Base-by-base conservation (phyloP, 176 grass and related monocot genomes). In the Lolium multiflorum region DNA sequence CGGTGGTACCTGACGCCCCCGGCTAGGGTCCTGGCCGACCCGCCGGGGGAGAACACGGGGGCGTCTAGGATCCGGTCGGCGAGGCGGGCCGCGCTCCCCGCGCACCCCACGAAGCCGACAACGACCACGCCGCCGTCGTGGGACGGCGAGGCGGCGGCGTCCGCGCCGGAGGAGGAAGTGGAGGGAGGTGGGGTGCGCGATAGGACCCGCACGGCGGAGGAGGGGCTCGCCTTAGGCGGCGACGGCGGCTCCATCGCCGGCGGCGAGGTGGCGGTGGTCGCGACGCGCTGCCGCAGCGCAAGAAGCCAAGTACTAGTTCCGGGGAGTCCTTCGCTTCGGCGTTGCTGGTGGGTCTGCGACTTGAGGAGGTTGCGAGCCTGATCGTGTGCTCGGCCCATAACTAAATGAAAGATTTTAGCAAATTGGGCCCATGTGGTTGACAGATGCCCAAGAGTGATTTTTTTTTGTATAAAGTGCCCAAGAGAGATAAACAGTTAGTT, bases 51-150 rank as follows among this genome's bases (percentile, higher is more conserved):
- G 84, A 95, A 98, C 2, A 88, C 87, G 78, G 84, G 74, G 74
- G 84, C 87, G 62, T 98, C 90, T 39, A 98, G 77, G 83, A 94
- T 91, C 83, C 88, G 73, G 90, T 98, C 63, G 2, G 62, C 63
- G 63, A 66, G 63, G 63, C 25, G 63, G 63, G 63, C 63, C 63
- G 61, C 61, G 12, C 61, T 64, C 24, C 11, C 61, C 11, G 62
- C 63, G 63, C 26, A 14, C 63, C 63, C 63, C 63, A 66, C 26
- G 13, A 66, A 66, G 63, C 63, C 63, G 13, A 66, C 63, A 24
- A 66, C 63, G 26, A 66, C 63, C 63, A 66, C 63, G 5, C 63
- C 63, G 62, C 63, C 63, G 63, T 66, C 63, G 63, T 66, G 63
- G 63, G 63, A 14, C 63, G 63, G 63, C 63, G 63, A 66, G 21